These are phyloP conservation scores for Solanum hybrid DNA, from an alignment of 305 asterid species.

Conservation along the genomic window DNA sequence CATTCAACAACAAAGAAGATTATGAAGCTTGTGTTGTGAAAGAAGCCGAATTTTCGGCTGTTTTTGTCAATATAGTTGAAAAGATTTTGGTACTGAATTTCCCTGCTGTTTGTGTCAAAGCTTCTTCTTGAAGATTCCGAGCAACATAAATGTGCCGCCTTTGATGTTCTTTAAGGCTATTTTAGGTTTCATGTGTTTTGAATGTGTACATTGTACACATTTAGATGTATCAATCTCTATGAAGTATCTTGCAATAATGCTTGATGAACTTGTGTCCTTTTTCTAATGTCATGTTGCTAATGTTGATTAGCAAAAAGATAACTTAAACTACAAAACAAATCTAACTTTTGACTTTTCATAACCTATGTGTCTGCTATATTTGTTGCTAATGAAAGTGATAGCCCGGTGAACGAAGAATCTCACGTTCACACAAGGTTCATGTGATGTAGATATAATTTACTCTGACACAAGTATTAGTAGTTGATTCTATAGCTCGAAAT, in stretches of 20 bases:
- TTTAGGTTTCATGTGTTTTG: neutral
- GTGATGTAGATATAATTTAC: neutral
- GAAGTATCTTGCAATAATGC: neutral
- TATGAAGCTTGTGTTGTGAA: conserved; percentile 31
- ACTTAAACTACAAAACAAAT: neutral
- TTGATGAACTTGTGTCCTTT: neutral
- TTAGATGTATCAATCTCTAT: neutral
- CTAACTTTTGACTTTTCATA: neutral
- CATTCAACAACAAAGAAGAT: conserved; percentile 68
- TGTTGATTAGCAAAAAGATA: neutral
- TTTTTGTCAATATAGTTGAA: conserved; percentile 51
- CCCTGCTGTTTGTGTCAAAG: conserved; percentile 52
- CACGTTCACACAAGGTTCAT: neutral
- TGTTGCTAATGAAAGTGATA: neutral
- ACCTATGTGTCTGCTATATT: neutral
- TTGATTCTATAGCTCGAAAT: neutral
- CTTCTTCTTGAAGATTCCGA: conserved; percentile 1
- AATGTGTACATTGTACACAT: neutral
- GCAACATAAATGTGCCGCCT: neutral
- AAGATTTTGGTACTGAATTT: conserved; percentile 79
- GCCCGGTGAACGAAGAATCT: neutral
- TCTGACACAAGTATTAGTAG: accelerated
- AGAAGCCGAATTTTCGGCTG: conserved; percentile 47
- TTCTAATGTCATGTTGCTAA: neutral
- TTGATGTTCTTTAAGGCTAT: neutral